Conservation (phyloP, 2,329 filamentous ascomycete genomes). For the Trichophyton mentagrophytes region DNA sequence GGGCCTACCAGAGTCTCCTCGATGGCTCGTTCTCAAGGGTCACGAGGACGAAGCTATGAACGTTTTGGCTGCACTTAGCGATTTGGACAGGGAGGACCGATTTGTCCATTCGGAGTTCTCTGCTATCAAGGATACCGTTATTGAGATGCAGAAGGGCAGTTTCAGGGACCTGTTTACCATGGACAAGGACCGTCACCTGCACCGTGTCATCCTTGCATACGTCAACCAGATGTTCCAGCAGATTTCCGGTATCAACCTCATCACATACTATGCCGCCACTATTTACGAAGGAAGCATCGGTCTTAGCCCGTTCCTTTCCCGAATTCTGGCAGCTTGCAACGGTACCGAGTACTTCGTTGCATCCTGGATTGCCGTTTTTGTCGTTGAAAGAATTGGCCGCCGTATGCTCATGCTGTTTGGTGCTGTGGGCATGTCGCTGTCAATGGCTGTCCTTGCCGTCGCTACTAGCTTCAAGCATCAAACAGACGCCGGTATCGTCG, state of each 20-base stretch:
- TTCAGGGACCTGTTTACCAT: slow-evolving; percentile 49
- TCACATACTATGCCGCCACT: slow-evolving; percentile 34
- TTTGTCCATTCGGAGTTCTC: slow-evolving; percentile 37
- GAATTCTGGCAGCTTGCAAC: slow-evolving; percentile 42
- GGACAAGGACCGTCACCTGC: slow-evolving; percentile 43
- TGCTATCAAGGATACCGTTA: slow-evolving; percentile 42
- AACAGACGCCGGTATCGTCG: slow-evolving; percentile 29
- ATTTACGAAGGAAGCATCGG: slow-evolving; percentile 34
- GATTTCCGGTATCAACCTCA: slow-evolving; percentile 34
- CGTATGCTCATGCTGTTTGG: slow-evolving; percentile 61
- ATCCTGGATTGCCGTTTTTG: slow-evolving; percentile 39
- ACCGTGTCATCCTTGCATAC: slow-evolving; percentile 43
- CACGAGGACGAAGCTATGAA: slow-evolving; percentile 39
- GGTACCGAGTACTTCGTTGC: slow-evolving; percentile 44
- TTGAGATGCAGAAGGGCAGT: slow-evolving; percentile 39
- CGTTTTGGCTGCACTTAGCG: slow-evolving; percentile 36
- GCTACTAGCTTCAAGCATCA: slow-evolving; percentile 27
- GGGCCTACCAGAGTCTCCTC: slow-evolving; percentile 44
- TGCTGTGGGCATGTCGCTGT: slow-evolving; percentile 48
- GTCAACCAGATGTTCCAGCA: slow-evolving; percentile 47
- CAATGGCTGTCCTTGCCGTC: slow-evolving; percentile 49
- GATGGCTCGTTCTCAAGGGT: slow-evolving; percentile 47
- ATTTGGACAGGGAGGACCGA: slow-evolving; percentile 35
- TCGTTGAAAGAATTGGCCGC: slow-evolving; percentile 40
- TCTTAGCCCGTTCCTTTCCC: slow-evolving; percentile 29